These are phyloP conservation scores for Phycomyces nitens DNA, from an alignment of 192 early-diverging fungal species.

Conservation along the genomic window DNA sequence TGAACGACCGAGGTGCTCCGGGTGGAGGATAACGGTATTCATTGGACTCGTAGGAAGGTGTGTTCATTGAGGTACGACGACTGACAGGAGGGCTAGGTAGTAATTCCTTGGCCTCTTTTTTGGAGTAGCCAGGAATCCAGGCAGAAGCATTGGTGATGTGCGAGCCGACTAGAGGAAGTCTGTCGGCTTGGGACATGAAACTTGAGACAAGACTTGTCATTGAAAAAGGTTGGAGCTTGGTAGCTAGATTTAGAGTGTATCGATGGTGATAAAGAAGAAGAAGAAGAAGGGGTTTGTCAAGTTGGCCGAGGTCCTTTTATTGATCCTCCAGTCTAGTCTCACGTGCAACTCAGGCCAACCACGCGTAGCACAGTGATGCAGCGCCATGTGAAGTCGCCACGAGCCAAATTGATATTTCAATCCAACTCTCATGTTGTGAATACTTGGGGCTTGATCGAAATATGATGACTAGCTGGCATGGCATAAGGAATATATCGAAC, in stretches of 20 bases:
- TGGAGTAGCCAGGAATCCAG: slow-evolving; percentile 2
- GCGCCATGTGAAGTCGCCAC: slow-evolving; percentile 1
- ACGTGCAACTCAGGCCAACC: not conserved
- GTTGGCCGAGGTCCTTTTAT: not conserved
- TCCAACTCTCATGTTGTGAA: no score
- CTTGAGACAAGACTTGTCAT: slow-evolving; percentile 13
- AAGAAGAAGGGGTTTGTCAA: no score
- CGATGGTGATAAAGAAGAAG: no score
- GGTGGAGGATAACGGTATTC: no score
- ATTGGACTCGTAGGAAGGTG: not conserved
- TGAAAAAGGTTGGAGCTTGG: not conserved
- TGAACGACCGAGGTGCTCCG: not conserved
- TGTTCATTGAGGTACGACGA: not conserved
- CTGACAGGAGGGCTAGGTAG: not conserved
- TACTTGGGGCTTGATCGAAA: no score
- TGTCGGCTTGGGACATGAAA: slow-evolving; percentile 14
- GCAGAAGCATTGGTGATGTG: slow-evolving; percentile 8
- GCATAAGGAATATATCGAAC: no score
- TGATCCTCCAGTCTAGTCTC: not conserved
- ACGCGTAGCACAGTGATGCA: not conserved
- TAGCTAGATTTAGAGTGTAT: not conserved
- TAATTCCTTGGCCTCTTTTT: not conserved
- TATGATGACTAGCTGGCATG: no score
- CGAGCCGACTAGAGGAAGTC: slow-evolving; percentile 15
- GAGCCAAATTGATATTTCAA: no score